These are phyloP conservation scores for Delitschia confertaspora DNA, from an alignment of 495 filamentous ascomycete genomes.

Conservation along the genomic window DNA sequence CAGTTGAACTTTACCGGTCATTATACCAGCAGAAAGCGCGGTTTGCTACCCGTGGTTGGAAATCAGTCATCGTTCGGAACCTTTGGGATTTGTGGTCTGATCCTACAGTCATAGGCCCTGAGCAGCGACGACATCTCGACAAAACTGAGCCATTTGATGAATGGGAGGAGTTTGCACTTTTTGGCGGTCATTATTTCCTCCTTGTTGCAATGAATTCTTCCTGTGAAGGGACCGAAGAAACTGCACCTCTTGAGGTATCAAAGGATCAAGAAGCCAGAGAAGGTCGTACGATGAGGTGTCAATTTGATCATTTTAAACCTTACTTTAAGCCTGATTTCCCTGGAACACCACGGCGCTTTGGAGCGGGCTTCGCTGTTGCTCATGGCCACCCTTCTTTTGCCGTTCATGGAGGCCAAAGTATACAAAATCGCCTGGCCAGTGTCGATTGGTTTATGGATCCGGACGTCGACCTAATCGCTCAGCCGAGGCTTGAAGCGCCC, in stretches of 20 bases:
- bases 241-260: not conserved
- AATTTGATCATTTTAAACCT: no score
- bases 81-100: conserved; percentile 80
- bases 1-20: conserved; percentile 60
- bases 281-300: no score
- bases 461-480: not conserved
- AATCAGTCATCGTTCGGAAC: conserved; percentile 53
- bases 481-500: conserved; percentile 3
- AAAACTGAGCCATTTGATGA: conserved; percentile 79
- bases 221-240: not conserved
- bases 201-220: conserved; percentile 46
- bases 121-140: conserved; percentile 52
- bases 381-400: conserved; percentile 36
- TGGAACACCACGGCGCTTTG: conserved; percentile 37
- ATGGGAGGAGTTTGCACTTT: conserved; percentile 90
- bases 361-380: conserved; percentile 39
- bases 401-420: conserved; percentile 43
- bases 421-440: conserved; percentile 45
- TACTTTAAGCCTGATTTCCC: no score
- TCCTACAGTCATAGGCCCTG: conserved; percentile 47
- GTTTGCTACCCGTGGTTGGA: conserved; percentile 60
- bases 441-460: conserved; percentile 44
- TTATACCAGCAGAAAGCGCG: conserved; percentile 54
- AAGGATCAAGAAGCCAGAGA: no score
- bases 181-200: conserved; percentile 78